Percentiles rank a stretch among this genome's conserved stretches.
These are phyloP conservation scores for Tetrapisispora taiwanensis DNA, from an alignment of 805 yeast genomes.

Conservation along the genomic window DNA sequence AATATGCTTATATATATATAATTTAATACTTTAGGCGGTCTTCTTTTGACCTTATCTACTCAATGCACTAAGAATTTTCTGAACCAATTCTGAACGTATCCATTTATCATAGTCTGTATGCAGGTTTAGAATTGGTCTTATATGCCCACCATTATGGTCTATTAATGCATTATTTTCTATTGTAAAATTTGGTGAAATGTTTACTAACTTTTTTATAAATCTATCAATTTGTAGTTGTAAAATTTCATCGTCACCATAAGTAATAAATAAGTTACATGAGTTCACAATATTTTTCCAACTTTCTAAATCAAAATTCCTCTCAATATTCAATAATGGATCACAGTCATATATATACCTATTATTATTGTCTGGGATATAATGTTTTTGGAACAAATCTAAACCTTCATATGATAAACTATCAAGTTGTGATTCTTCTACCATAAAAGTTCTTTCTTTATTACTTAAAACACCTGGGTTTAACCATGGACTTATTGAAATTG, in stretches of 20 bases:
- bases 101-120: conserved; percentile 5
- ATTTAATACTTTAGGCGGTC: too few relatives aligned
- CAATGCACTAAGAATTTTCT: conserved; percentile 5
- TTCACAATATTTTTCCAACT: conserved; percentile 12
- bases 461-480: conserved; percentile 11
- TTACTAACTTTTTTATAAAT: conserved; percentile 6
- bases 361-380: conserved; percentile 1
- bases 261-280: conserved; percentile 7
- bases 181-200: conserved; percentile 2
- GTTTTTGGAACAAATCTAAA: conserved; percentile 2
- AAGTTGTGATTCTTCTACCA: conserved; percentile 1
- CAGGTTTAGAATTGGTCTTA: conserved; percentile 8
- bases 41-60: not conserved
- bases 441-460: conserved; percentile 3
- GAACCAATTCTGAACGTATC: conserved; percentile 3
- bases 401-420: conserved; percentile 12
- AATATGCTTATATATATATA: too few relatives aligned
- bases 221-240: conserved; percentile 12
- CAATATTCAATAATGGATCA: conserved; percentile 14
- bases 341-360: not conserved
- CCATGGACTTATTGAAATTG: conserved; percentile 23
- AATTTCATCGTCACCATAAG: conserved; percentile 19
- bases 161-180: conserved; percentile 1
- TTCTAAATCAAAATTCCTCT: conserved; percentile 9
- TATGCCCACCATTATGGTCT: conserved; percentile 13